phyloP scores from a whole-genome alignment of 345 rosid genomes.

The Cardamine chenopodiifolia region DNA sequence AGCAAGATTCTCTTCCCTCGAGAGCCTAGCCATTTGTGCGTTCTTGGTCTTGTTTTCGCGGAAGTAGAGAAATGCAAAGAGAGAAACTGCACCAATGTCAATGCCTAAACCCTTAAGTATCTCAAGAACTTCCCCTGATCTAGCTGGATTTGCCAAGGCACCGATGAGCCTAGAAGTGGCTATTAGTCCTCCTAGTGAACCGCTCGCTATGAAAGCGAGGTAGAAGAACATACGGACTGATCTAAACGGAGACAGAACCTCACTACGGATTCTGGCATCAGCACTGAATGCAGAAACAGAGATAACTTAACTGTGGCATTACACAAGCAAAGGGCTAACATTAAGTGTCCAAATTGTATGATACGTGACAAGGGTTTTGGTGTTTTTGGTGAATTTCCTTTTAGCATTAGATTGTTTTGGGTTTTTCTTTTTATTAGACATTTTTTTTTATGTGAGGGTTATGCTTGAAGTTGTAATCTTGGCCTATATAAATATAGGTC shows the following conservation, averaged over 20 bases:
- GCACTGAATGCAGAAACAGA: slow-evolving; percentile 59
- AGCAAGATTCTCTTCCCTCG: slow-evolving; percentile 88
- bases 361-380: no score
- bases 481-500: no score
- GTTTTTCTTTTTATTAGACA: no score
- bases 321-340: not conserved
- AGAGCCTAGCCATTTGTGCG: slow-evolving; percentile 77
- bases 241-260: slow-evolving; percentile 92
- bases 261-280: slow-evolving; percentile 79
- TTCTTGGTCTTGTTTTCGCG: slow-evolving; percentile 77
- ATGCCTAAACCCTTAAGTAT: slow-evolving; percentile 66
- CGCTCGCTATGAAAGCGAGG: slow-evolving; percentile 83
- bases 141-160: slow-evolving; percentile 68
- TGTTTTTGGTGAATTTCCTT: no score
- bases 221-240: slow-evolving; percentile 95
- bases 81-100: slow-evolving; percentile 71
- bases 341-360: not conserved
- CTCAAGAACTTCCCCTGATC: slow-evolving; percentile 70
- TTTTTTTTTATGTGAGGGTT: no score
- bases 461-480: no score
- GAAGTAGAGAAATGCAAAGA: slow-evolving; percentile 77
- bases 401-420: no score
- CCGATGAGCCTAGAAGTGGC: slow-evolving; percentile 77
- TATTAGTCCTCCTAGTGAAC: slow-evolving; percentile 74
- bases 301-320: not conserved